Evolutionary conservation across 1,139 yeast species (phyloP), one percentile per base, ranked within the genome.

Genomic region (Saccharomyces hybrid): DNA sequence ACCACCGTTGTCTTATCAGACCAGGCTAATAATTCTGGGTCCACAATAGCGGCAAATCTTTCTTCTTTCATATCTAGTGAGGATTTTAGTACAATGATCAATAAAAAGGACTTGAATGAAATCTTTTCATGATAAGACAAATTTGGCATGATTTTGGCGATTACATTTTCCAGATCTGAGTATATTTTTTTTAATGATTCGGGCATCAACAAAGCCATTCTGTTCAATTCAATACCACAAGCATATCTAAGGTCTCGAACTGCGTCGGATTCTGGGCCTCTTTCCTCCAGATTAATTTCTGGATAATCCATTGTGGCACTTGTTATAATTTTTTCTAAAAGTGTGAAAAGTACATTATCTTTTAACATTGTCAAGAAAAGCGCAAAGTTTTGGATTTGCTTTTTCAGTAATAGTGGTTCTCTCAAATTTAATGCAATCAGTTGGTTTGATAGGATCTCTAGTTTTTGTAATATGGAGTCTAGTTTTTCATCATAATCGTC

Each of bases 201-300:
- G 0, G 99, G 98, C 87, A 93, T 91, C 69, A 93, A 79, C 66
- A 90, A 87, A 0, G 97, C 98, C 70, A 93, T 77, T 64, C 99
- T 77, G 70, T 93, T 93, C 55, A 95, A 77, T 71, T 95, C 99
- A 0, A 97, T 90, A 42, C 98, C 98, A 70, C 97, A 89, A 56
- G 91, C 86, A 2, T 95, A 86, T 64, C 98, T 80, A 60, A 95
- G 76, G 65, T 93, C 98, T 57, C 96, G 80, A 46, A 93, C 83
- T 16, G 87, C 75, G 62, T 90, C 97, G 51, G 87, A 78, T 54
- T 84, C 87, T 48, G 88, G 95, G 64, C 86, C 95, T 29, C 76
- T 70, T 8, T 80, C 79, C 9, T 73, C 75, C 34, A 78, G 72
- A 57, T 82, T 77, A 13, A 78, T 77, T 47, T 68, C 70, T 1